phyloP scores from a whole-genome alignment of 192 early-diverging fungal species.

The Backusella sp. region DNA sequence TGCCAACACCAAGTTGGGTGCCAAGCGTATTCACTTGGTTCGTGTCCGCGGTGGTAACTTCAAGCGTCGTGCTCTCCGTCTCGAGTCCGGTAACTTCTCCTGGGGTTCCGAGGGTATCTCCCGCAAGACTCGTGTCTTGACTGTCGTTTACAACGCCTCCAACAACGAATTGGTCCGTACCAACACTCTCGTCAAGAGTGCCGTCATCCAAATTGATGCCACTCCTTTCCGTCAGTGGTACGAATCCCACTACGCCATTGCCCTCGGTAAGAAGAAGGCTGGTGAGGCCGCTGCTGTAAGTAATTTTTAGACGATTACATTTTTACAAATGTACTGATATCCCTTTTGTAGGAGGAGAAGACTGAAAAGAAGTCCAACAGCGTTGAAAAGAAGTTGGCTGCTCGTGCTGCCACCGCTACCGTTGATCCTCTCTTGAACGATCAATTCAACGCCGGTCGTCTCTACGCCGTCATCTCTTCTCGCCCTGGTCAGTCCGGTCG shows the following conservation, averaged over 20 bases:
- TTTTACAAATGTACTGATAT: not conserved
- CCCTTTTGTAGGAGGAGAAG: conserved; percentile 46
- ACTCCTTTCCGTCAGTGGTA: conserved; percentile 99
- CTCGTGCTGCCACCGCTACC: conserved; percentile 79
- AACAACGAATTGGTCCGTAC: conserved; percentile 99
- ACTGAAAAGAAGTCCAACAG: conserved; percentile 89
- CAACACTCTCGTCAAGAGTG: conserved; percentile 98
- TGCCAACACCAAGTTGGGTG: conserved; percentile 96
- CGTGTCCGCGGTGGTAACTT: conserved; percentile 98
- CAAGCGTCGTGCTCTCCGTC: conserved; percentile 97
- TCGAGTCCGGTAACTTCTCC: conserved; percentile 95
- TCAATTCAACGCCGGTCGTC: conserved; percentile 93
- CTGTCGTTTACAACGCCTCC: conserved; percentile 98
- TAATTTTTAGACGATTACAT: not conserved
- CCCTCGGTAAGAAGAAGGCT: conserved; percentile 83
- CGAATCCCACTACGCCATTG: conserved; percentile 93
- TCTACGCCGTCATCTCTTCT: conserved; percentile 90
- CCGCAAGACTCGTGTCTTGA: conserved; percentile 94
- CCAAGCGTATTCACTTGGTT: conserved; percentile 95
- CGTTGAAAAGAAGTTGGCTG: conserved; percentile 83
- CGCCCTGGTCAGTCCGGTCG: conserved; percentile 98
- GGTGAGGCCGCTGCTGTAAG: conserved; percentile 47
- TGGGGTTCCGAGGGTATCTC: conserved; percentile 96
- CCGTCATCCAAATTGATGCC: conserved; percentile 97
- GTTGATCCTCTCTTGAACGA: conserved; percentile 88